Evolutionary conservation across 1,284 basidiomycete species (phyloP), one percentile per base, ranked within the genome.

Genomic region (Cutaneotrichosporon mucoides): DNA sequence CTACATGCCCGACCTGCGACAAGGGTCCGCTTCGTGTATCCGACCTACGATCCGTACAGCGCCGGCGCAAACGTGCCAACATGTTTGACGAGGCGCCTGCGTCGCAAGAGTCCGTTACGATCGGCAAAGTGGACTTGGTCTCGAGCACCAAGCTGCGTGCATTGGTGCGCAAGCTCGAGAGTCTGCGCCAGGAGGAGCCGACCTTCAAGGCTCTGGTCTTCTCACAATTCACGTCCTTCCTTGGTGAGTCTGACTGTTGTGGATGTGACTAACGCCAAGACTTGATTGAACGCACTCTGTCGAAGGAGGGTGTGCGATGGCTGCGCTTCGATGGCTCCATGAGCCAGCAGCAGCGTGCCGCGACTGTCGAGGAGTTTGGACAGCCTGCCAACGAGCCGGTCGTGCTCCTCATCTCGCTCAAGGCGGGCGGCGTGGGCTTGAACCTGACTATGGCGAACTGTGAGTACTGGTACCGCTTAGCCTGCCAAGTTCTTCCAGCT

Each of bases 291-390:
- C 79, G 82, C 1, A 88, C 85, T 0, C 79, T 97, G 61, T 83
- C 87, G 45, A 85, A 89, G 46, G 89, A 92, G 69, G 80, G 81
- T 2, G 83, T 92, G 65, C 79, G 84, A 37, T 89, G 86, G 77
- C 86, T 86, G 64, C 84, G 92, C n/a, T 89, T 98, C 62, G 95
- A 99, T 74, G 95, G 95, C 2, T 85, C 89, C 0, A 95, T 97
- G 87, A 88, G 88, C 67, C 83, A 96, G 66, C 89, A 88, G 75
- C 88, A 89, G 72, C 84, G 92, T 46, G 87, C 84, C 41, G 82
- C 82, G 5, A 86, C 90, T 0, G 82, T 99, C 52, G 80, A 85
- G 66, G 84, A 84, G 62, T 94, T 93, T 80, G 88, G 85, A 67
- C 77, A 82, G 37, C 78, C 83, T 3, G 85, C 84, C 2, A 79